phyloP scores from a whole-genome alignment of 2,329 filamentous ascomycete species.

The Aschersonia sp. region DNA sequence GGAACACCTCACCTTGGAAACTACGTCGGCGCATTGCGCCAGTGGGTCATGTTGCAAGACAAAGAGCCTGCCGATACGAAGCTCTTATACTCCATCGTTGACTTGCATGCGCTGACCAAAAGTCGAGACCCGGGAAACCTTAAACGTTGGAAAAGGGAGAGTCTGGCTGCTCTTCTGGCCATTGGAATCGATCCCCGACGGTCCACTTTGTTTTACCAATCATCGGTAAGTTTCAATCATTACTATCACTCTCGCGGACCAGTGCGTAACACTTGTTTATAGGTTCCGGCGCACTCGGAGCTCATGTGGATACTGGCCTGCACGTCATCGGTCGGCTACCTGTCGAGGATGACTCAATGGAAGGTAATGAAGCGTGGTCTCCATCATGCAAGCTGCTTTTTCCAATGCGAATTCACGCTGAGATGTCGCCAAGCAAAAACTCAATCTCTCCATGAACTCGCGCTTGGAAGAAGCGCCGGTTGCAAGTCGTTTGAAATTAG shows the following conservation, averaged over 20 bases:
- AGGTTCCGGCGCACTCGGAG: constrained; percentile 70
- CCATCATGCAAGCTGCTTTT: neutral
- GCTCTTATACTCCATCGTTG: constrained; percentile 77
- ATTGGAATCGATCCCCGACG: constrained; percentile 69
- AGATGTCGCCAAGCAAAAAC: constrained; percentile 47
- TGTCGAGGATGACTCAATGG: constrained; percentile 99
- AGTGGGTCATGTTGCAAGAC: constrained; percentile 70
- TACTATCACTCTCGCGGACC: too few species aligned
- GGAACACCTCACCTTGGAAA: constrained; percentile 91
- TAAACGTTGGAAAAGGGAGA: constrained; percentile 53
- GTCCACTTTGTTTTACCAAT: constrained; percentile 73
- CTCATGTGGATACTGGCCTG: constrained; percentile 97
- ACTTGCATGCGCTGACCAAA: constrained; percentile 83
- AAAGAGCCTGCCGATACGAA: constrained; percentile 41
- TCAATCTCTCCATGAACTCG: constrained; percentile 46
- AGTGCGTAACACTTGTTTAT: neutral
- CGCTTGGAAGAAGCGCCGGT: constrained; percentile 42
- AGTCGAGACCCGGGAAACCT: constrained; percentile 51
- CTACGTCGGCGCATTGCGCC: constrained; percentile 76
- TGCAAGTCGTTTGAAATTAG: constrained; percentile 58
- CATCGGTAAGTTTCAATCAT: constrained; percentile 37
- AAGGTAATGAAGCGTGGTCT: constrained; percentile 44
- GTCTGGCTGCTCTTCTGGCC: constrained; percentile 67
- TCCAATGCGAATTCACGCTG: neutral
- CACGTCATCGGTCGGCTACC: constrained; percentile 78